Evolutionary conservation across 2,329 filamentous ascomycete genomes (phyloP).

Genomic region (Endothia cerciana): DNA sequence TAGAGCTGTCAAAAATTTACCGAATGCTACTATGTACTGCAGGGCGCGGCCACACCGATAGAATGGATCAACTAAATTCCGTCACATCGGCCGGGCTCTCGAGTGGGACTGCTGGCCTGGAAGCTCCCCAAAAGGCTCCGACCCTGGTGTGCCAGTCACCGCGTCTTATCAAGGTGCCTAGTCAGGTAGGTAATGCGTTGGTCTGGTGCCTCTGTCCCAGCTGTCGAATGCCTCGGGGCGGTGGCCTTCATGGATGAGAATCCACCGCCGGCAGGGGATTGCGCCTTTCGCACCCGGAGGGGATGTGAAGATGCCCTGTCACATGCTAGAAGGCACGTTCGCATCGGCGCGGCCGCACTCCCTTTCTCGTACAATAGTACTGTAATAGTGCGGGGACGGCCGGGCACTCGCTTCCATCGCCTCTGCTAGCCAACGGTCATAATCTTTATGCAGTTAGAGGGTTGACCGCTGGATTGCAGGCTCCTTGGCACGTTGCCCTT

Average conservation of each 20-base stretch:
- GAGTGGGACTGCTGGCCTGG: background rate
- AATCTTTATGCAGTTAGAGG: conserved; percentile 2
- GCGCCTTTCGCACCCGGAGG: background rate
- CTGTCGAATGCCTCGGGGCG: background rate
- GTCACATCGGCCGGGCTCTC: background rate
- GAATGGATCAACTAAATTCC: background rate
- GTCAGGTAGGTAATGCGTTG: conserved; percentile 5
- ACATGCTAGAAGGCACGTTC: conserved; percentile 1
- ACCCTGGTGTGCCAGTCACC: background rate
- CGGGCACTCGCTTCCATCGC: conserved; percentile 1
- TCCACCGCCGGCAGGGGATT: background rate
- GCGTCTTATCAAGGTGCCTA: background rate
- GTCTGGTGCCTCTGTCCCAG: background rate
- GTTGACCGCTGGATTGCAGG: background rate
- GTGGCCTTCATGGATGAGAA: background rate
- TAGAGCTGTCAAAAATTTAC: conserved; percentile 7
- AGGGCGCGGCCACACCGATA: conserved; percentile 26
- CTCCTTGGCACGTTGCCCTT: background rate
- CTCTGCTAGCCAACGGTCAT: background rate
- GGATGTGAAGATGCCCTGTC: background rate
- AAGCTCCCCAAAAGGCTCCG: background rate
- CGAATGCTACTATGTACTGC: conserved; percentile 16
- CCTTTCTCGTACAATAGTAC: background rate
- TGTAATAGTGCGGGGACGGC: background rate
- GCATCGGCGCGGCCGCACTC: conserved; percentile 11